phyloP scores from a whole-genome alignment of 805 yeast genomes.

The Starmerella sp. region DNA sequence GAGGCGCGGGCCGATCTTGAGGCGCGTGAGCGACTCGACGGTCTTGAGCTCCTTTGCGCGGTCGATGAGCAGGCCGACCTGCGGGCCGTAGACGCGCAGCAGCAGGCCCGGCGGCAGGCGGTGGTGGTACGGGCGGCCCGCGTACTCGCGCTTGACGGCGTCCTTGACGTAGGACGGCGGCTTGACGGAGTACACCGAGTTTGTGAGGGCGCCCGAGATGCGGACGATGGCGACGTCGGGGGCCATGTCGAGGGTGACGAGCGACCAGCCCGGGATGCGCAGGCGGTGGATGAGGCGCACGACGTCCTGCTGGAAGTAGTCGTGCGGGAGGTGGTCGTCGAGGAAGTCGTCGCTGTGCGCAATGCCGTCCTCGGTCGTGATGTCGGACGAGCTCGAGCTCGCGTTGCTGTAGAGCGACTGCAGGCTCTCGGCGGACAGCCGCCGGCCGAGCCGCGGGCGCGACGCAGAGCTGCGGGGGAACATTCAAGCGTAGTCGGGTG shows the following conservation, averaged over 20 bases:
- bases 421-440: slow-evolving; percentile 9
- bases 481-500: neutral
- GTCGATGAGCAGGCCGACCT: slow-evolving; percentile 76
- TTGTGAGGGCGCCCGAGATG: slow-evolving; percentile 88
- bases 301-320: slow-evolving; percentile 74
- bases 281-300: slow-evolving; percentile 51
- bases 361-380: slow-evolving; percentile 8
- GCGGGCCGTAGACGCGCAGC: slow-evolving; percentile 78
- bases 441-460: slow-evolving; percentile 8
- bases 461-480: slow-evolving; percentile 5
- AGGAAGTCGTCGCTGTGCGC: slow-evolving; percentile 43
- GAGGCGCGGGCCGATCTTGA: slow-evolving; percentile 77
- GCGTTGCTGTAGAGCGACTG: neutral
- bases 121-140: slow-evolving; percentile 24
- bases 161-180: slow-evolving; percentile 36
- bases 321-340: slow-evolving; percentile 70
- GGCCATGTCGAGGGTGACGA: slow-evolving; percentile 34
- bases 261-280: slow-evolving; percentile 70
- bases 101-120: slow-evolving; percentile 48
- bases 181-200: slow-evolving; percentile 69
- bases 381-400: slow-evolving; percentile 5
- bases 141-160: slow-evolving; percentile 27
- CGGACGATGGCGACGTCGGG: slow-evolving; percentile 45
- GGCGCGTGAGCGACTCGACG: slow-evolving; percentile 58
- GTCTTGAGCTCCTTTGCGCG: slow-evolving; percentile 67